Evolutionary conservation across 2,329 filamentous ascomycete species (phyloP).

Genomic region (Fonsecaea erecta): DNA sequence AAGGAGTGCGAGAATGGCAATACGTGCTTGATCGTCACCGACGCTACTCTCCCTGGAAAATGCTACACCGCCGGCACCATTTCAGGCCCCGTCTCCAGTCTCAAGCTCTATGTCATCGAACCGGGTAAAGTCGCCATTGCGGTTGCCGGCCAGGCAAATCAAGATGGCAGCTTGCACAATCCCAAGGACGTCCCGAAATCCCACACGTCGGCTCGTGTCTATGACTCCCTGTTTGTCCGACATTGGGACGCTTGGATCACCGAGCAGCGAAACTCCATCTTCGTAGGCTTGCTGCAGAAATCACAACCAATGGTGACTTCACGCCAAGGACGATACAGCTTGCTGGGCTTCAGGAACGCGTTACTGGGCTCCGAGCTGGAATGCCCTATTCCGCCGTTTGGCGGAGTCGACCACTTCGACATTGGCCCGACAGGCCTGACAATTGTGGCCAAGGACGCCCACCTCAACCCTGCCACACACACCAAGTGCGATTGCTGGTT

Average conservation of each 20-base stretch:
- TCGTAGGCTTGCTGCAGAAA: slow-evolving; percentile 53
- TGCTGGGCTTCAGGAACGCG: slow-evolving; percentile 52
- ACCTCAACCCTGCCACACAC: slow-evolving; percentile 51
- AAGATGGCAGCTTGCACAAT: slow-evolving; percentile 56
- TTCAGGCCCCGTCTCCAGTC: slow-evolving; percentile 51
- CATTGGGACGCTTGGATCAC: slow-evolving; percentile 59
- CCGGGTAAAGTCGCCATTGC: slow-evolving; percentile 52
- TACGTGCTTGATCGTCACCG: slow-evolving; percentile 52
- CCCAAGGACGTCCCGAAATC: slow-evolving; percentile 55
- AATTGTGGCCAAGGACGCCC: slow-evolving; percentile 53
- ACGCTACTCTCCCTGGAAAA: slow-evolving; percentile 47
- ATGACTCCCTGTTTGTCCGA: slow-evolving; percentile 57
- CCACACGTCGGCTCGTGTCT: slow-evolving; percentile 52
- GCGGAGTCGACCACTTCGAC: slow-evolving; percentile 53
- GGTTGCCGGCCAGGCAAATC: slow-evolving; percentile 53
- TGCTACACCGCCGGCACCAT: slow-evolving; percentile 53
- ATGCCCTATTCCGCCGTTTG: slow-evolving; percentile 55
- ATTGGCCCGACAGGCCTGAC: slow-evolving; percentile 47
- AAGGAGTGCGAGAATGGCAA: slow-evolving; percentile 51
- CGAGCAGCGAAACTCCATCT: slow-evolving; percentile 56
- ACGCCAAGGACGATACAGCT: slow-evolving; percentile 43
- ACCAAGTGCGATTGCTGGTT: slow-evolving; percentile 54
- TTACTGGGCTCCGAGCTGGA: slow-evolving; percentile 49
- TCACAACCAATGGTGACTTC: slow-evolving; percentile 45
- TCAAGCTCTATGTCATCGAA: slow-evolving; percentile 51